phyloP scores from a whole-genome alignment of 2,329 filamentous ascomycete species.

The Penicillium palitans region DNA sequence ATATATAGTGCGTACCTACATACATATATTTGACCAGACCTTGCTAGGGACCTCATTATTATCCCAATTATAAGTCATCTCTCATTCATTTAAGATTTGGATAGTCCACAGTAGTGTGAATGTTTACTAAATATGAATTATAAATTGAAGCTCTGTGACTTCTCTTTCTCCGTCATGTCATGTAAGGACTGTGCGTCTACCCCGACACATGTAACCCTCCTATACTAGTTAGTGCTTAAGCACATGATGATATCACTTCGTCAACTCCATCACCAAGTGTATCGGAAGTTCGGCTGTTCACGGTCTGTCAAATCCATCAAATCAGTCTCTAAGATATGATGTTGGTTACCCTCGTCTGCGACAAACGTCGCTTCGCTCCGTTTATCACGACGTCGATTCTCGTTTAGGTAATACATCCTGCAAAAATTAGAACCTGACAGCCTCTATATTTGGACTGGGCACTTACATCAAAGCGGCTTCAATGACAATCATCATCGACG shows the following conservation, averaged over 20 bases:
- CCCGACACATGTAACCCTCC: not conserved
- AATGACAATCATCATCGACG: not conserved
- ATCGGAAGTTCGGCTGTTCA: not conserved
- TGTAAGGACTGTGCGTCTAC: not conserved
- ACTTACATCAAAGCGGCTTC: not conserved
- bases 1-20: not conserved
- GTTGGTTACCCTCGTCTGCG: not conserved
- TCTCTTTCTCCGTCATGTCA: not conserved
- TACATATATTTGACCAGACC: not conserved
- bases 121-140: not conserved
- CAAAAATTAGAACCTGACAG: not conserved
- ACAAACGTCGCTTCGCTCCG: not conserved
- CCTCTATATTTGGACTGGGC: not conserved
- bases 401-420: not conserved
- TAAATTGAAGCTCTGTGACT: not conserved
- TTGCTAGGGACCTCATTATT: not conserved
- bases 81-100: not conserved
- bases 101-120: not conserved
- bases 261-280: not conserved
- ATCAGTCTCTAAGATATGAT: not conserved
- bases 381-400: not conserved
- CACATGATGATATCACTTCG: not conserved
- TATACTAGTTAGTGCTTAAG: not conserved
- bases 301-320: not conserved
- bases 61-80: not conserved